Evolutionary conservation across 306 rosid species (phyloP).

Genomic region (Senna tora): DNA sequence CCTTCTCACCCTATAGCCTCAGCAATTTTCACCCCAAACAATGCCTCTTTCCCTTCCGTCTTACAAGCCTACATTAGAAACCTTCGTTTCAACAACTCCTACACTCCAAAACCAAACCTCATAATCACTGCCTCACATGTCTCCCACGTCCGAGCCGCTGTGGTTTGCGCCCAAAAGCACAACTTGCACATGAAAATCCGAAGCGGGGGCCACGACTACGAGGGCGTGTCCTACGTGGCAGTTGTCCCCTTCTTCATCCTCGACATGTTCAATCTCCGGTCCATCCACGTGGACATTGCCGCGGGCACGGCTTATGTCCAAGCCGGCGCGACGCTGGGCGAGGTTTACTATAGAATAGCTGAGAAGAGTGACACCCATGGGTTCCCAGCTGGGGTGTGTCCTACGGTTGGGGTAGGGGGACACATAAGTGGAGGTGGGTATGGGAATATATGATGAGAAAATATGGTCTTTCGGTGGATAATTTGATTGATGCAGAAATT

Average conservation of each 20-base stretch:
- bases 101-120: constrained; percentile 52
- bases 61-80: constrained; percentile 59
- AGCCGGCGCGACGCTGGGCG: constrained; percentile 62
- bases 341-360: constrained; percentile 52
- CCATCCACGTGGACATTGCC: constrained; percentile 41
- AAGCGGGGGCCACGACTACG: constrained; percentile 69
- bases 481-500: constrained; percentile 54
- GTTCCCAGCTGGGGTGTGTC: constrained; percentile 64
- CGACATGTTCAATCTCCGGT: constrained; percentile 62
- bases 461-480: constrained; percentile 56
- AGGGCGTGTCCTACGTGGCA: constrained; percentile 55
- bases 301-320: constrained; percentile 49
- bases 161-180: constrained; percentile 50
- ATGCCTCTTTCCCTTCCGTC: constrained; percentile 49
- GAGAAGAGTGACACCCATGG: constrained; percentile 48
- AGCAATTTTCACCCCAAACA: constrained; percentile 47
- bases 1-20: constrained; percentile 45
- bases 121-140: constrained; percentile 53
- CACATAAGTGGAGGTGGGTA: constrained; percentile 62
- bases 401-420: constrained; percentile 62
- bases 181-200: constrained; percentile 54
- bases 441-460: constrained; percentile 60
- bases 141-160: constrained; percentile 50
- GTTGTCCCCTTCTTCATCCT: constrained; percentile 52
- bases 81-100: constrained; percentile 64